Base-by-base conservation (phyloP, 306 rosid species). In the Echinosophora koreensis region DNA sequence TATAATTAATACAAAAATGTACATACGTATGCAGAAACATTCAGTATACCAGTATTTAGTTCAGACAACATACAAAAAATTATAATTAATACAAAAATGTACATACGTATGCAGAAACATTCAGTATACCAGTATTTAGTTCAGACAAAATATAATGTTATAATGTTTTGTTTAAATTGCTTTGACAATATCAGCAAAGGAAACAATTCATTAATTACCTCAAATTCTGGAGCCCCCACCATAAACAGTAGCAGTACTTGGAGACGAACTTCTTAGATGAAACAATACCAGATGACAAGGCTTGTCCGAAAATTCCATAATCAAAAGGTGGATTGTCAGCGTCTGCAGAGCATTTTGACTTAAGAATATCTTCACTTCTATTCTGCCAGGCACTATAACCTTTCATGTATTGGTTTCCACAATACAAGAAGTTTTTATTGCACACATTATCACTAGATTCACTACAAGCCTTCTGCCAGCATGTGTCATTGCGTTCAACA, bases 201-300 rank as follows among this genome's bases (percentile, higher is more conserved):
- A 67, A 80, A 58, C 32, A 35, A 54, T 22, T 22, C 44, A 73
- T 12, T 32, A 54, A 73, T 60, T 71, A 90, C 98, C 98, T 93
- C 84, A 93, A 87, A 66, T 93, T 93, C 71, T 93, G 98, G 55
- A 93, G 91, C 60, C 98, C 98, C 98, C 98, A 93, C 98, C 98
- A 93, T 46, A 93, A 82, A 75, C 98, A 93, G 80, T 93, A 93
- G 77, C 97, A 93, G 79, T 90, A 90, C 76, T 93, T 93, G 76
- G 82, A 11, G 13, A 90, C 17, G 77, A 93, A 90, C 69, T 89
- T 77, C 55, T 77, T 90, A 9, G 94, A 80, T 28, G 92, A 81
- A 47, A 87, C 83, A 83, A 93, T 84, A 28, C 82, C 74, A 74
- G 87, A 84, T 80, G 85, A 58, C 83, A 93, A 77, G 72, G 97